Base-by-base conservation (phyloP, 148 eudicot species). In the Tetragonia tetragonoides region DNA sequence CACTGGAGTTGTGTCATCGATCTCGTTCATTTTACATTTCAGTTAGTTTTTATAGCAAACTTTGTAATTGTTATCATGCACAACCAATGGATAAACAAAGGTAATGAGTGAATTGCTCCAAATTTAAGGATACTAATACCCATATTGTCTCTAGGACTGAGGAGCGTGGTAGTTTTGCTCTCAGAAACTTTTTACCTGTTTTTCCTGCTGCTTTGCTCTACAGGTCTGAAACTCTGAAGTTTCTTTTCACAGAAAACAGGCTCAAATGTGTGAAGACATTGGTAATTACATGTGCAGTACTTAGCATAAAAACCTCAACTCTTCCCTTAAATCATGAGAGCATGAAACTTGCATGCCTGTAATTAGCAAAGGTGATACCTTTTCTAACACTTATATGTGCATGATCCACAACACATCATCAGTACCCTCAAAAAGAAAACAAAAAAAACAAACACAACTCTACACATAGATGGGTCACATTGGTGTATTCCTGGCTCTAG, bases 251-350 rank as follows among this genome's bases (percentile, higher is more conserved):
- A 40, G 16, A 60, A 20, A 47, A 20, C 37, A 23, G 75, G 61
- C 74, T 56, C 21, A 69, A 77, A 56, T 21, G 73, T 68, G 80
- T 68, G 59, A 59, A 39, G 23, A 20, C 64, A 39, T 24, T 51
- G 34, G 23, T 38, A 38, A 57, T 44, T 5, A 44, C 47, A 44
- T 44, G 47, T 11, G 56, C 67, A 20, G 51, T 44, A 42, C 18
- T 40, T 49, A 41, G 44, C 75, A 10, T 60, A 54, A 57, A 4
- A 74, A 41, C n/a, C 77, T 73, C 39, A 79, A 79, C 66, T 28
- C 34, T 74, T 63, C 39, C 68, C 82, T 63, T 79, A 69, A 67
- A 67, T 79, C 46, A 41, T 73, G 51, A 67, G 40, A 66, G 18
- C 77, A 79, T 79, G 61, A 3, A 1, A 42, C 24, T 5, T 79